A percentile compares a stretch with the other conserved stretches of the same genome.
Evolutionary conservation across 192 early-diverging fungal genomes (phyloP).

Genomic region (Coemansia sp.): DNA sequence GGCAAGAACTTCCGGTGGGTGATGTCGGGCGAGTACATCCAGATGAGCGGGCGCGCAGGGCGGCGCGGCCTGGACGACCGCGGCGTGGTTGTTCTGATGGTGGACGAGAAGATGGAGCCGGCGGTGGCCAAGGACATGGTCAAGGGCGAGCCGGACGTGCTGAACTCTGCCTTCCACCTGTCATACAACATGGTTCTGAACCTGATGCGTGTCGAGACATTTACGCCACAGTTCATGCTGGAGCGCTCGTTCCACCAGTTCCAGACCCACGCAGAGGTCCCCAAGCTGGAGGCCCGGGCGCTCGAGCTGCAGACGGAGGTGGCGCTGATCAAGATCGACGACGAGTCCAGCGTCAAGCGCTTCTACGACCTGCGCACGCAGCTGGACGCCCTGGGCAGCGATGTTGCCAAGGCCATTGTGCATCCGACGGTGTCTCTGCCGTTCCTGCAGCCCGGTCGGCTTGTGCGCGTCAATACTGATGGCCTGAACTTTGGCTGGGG

Average conservation of each 20-base stretch:
- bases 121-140: slow-evolving; percentile 90
- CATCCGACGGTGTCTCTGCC: slow-evolving; percentile 80
- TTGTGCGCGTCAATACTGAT: slow-evolving; percentile 62
- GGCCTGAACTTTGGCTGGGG: slow-evolving; percentile 92
- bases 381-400: slow-evolving; percentile 61
- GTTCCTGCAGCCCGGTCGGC: slow-evolving; percentile 84
- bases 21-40: slow-evolving; percentile 95
- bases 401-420: slow-evolving; percentile 74
- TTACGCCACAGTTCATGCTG: slow-evolving; percentile 91
- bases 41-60: slow-evolving; percentile 98
- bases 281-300: slow-evolving; percentile 61
- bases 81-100: slow-evolving; percentile 95
- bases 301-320: slow-evolving; percentile 52
- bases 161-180: slow-evolving; percentile 94
- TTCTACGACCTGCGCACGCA: slow-evolving; percentile 80
- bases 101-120: slow-evolving; percentile 95
- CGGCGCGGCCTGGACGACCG: slow-evolving; percentile 95
- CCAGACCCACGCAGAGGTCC: slow-evolving; percentile 83
- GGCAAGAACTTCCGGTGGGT: slow-evolving; percentile 85
- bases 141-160: slow-evolving; percentile 77
- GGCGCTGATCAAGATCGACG: slow-evolving; percentile 58
- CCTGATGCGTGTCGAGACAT: slow-evolving; percentile 89
- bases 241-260: slow-evolving; percentile 90
- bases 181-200: slow-evolving; percentile 98
- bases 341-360: slow-evolving; percentile 67